Evolutionary conservation across 2,329 filamentous ascomycete genomes (phyloP).

Genomic region (Fusarium continuum): DNA sequence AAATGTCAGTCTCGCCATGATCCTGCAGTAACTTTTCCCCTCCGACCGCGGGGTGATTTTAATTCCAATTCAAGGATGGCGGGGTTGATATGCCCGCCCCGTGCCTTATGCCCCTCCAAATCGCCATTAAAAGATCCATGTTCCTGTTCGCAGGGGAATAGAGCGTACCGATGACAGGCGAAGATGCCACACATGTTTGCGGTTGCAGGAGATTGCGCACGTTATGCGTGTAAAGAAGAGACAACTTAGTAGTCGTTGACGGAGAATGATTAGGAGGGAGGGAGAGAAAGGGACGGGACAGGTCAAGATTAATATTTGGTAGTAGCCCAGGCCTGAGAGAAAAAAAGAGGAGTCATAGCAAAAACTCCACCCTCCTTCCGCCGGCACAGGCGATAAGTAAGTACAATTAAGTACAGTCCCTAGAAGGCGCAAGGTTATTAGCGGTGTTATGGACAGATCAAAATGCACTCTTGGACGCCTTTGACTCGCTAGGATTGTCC

Average conservation of each 20-base stretch:
- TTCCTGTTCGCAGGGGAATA: slow-evolving; percentile 29
- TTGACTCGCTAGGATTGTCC: slow-evolving; percentile 34
- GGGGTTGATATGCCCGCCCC: slow-evolving; percentile 34
- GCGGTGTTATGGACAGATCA: slow-evolving; percentile 21
- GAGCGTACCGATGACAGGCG: slow-evolving; percentile 82
- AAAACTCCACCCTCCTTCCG: slow-evolving; percentile 35
- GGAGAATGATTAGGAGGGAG: slow-evolving; percentile 18
- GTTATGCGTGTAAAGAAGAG: slow-evolving; percentile 15
- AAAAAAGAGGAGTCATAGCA: slow-evolving; percentile 37
- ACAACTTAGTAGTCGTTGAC: slow-evolving; percentile 11
- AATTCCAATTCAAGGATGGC: slow-evolving; percentile 28
- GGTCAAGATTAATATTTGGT: slow-evolving; percentile 38
- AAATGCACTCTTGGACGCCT: slow-evolving; percentile 4
- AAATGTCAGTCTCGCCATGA: slow-evolving; percentile 40
- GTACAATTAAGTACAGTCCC: slow-evolving; percentile 1
- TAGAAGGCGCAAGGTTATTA: slow-evolving; percentile 33
- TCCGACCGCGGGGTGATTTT: slow-evolving; percentile 46
- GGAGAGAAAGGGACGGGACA: slow-evolving; percentile 16
- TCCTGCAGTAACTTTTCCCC: slow-evolving; percentile 14
- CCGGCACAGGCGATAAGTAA: slow-evolving; percentile 33
- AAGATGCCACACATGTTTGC: slow-evolving; percentile 95
- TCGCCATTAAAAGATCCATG: slow-evolving; percentile 34
- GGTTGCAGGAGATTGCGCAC: slow-evolving; percentile 35
- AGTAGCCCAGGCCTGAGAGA: slow-evolving; percentile 13
- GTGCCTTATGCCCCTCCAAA: slow-evolving; percentile 44